Evolutionary conservation across 345 rosid genomes (phyloP).

Genomic region (Dipteronia sinensis): DNA sequence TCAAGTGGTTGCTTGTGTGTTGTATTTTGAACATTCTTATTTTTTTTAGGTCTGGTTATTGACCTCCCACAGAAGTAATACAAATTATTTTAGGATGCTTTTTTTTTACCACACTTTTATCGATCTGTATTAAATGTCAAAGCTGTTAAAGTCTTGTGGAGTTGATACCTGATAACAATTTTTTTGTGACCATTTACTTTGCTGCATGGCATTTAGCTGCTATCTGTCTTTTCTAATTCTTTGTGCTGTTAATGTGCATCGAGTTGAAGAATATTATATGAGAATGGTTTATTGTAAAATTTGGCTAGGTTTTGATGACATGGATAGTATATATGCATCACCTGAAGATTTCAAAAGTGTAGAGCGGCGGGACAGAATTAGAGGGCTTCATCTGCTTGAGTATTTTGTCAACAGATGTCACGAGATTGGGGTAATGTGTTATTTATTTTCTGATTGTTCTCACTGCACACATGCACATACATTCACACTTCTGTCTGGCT

Average conservation of each 20-base stretch:
- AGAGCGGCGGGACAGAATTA: conserved; percentile 57
- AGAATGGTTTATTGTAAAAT: not conserved
- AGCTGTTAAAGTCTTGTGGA: not conserved
- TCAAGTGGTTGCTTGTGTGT: not conserved
- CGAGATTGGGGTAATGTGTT: conserved; percentile 67
- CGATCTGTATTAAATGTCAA: not conserved
- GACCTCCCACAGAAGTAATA: not conserved
- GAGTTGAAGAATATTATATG: not conserved
- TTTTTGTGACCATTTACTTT: not conserved
- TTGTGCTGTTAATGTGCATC: not conserved
- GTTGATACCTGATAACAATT: not conserved
- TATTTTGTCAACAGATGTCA: conserved; percentile 79
- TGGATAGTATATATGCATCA: conserved; percentile 85
- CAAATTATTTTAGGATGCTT: not conserved
- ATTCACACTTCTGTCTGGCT: not conserved
- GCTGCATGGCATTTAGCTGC: not conserved
- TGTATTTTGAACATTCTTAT: not conserved
- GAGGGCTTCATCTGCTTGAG: conserved; percentile 87
- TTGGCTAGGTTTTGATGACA: conserved; percentile 71
- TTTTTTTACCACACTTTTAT: not conserved
- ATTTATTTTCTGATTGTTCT: conserved; percentile 5
- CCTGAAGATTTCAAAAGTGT: conserved; percentile 75
- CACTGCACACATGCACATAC: not conserved
- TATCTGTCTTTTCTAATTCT: not conserved
- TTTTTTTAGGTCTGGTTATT: not conserved